These are phyloP conservation scores for Termitomyces sp. DNA, from an alignment of 768 basidiomycete species.

Conservation along the genomic window DNA sequence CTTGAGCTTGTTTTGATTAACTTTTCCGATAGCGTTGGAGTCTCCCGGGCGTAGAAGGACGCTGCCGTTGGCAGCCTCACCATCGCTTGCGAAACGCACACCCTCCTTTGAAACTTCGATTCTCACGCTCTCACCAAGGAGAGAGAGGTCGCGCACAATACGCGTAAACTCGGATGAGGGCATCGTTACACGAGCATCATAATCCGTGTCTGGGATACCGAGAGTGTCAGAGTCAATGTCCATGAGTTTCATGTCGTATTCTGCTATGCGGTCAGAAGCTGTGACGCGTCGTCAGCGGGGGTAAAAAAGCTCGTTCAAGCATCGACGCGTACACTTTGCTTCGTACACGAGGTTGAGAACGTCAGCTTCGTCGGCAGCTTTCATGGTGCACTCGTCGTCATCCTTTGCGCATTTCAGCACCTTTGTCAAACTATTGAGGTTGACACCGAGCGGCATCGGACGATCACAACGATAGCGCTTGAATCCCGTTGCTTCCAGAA, in stretches of 20 bases:
- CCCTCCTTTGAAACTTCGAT: slow-evolving; percentile 97
- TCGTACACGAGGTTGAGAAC: slow-evolving; percentile 86
- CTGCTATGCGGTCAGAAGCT: slow-evolving; percentile 92
- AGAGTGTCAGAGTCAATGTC: slow-evolving; percentile 96
- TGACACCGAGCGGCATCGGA: slow-evolving; percentile 86
- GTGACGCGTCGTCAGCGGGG: slow-evolving; percentile 7
- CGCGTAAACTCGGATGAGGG: slow-evolving; percentile 81
- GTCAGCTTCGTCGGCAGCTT: slow-evolving; percentile 88
- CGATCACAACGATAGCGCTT: slow-evolving; percentile 89
- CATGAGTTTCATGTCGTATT: slow-evolving; percentile 99
- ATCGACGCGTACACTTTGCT: slow-evolving; percentile 55
- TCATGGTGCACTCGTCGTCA: slow-evolving; percentile 87
- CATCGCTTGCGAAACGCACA: slow-evolving; percentile 86
- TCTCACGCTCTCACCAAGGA: slow-evolving; percentile 88
- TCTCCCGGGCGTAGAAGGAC: slow-evolving; percentile 78
- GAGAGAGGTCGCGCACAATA: slow-evolving; percentile 87
- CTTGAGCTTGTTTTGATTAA: slow-evolving; percentile 28
- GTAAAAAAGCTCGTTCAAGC: background rate
- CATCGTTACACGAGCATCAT: slow-evolving; percentile 90
- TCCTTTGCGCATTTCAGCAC: slow-evolving; percentile 97
- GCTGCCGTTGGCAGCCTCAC: slow-evolving; percentile 89
- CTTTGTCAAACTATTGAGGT: slow-evolving; percentile 85
- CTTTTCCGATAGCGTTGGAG: slow-evolving; percentile 37
- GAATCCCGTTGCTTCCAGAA: slow-evolving; percentile 77
- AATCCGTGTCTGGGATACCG: slow-evolving; percentile 95